Conservation (phyloP, 2,329 filamentous ascomycete genomes). For the Colletotrichum falcatum region DNA sequence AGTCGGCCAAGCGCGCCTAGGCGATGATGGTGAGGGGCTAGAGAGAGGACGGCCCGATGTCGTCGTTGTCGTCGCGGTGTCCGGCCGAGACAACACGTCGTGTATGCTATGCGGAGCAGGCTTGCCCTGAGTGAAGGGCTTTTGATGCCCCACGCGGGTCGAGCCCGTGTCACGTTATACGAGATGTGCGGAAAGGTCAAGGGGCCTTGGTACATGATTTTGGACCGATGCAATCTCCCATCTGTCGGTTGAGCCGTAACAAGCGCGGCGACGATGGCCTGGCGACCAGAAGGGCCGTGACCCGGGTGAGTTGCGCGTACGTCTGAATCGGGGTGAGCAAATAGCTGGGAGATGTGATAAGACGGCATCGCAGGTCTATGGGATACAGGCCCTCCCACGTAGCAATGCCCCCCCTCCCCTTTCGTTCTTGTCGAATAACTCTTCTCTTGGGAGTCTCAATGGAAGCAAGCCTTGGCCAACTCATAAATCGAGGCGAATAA, state of each 20-base stretch:
- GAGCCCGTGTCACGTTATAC: not conserved
- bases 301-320: not conserved
- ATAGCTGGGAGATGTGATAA: not conserved
- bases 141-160: not conserved
- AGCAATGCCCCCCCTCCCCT: not conserved
- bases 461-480: not conserved
- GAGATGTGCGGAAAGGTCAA: not conserved
- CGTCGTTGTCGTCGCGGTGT: too few species aligned
- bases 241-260: not conserved
- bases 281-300: not conserved
- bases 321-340: not conserved
- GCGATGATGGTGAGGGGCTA: not conserved
- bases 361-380: not conserved
- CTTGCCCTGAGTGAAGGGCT: not conserved
- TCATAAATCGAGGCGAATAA: not conserved
- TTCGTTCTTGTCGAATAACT: not conserved
- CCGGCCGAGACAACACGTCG: not conserved
- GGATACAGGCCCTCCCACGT: not conserved
- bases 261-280: not conserved
- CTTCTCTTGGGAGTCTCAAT: not conserved
- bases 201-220: not conserved
- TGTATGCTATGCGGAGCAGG: not conserved
- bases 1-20: too few species aligned
- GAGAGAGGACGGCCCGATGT: not conserved
- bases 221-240: not conserved